phyloP scores from a whole-genome alignment of 768 basidiomycete genomes.

The Rhizopogon vinicolor region DNA sequence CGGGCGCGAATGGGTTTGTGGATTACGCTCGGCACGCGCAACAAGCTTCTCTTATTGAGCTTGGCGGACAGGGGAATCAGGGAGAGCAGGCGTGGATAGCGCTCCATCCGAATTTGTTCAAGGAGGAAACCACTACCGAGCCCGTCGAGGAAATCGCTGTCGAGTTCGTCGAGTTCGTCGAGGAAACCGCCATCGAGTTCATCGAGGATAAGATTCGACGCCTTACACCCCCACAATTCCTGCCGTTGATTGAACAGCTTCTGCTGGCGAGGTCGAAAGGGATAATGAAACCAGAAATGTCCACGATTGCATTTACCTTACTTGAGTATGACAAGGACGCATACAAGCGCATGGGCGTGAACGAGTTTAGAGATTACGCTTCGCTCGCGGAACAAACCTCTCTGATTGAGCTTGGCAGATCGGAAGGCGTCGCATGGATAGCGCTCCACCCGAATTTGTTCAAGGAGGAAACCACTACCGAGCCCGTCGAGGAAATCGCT shows the following conservation, averaged over 20 bases:
- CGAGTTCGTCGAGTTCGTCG: too few species aligned
- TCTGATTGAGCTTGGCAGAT: conserved; percentile 20
- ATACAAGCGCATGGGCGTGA: conserved; percentile 22
- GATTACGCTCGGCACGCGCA: conserved; percentile 23
- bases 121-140: background rate
- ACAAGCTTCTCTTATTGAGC: conserved; percentile 20
- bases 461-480: background rate
- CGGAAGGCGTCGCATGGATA: conserved; percentile 16
- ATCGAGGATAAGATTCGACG: too few species aligned
- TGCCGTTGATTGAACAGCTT: conserved; percentile 19
- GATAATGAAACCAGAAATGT: conserved; percentile 3
- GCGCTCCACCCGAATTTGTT: conserved; percentile 15
- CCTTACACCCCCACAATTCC: conserved; percentile 16
- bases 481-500: conserved; percentile 8
- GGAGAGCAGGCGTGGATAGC: conserved; percentile 19
- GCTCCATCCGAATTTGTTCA: conserved; percentile 21
- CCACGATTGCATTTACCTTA: conserved; percentile 24
- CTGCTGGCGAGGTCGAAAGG: conserved; percentile 26
- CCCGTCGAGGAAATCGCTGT: too few species aligned
- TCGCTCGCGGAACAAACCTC: conserved; percentile 22
- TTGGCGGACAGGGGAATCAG: conserved; percentile 13
- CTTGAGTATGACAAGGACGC: conserved; percentile 17
- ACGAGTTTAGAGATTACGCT: conserved; percentile 21
- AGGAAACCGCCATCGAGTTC: too few species aligned
- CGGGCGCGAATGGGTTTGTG: conserved; percentile 20